Percentiles rank a stretch among this genome's conserved stretches.
Conservation (phyloP, 75 land plant genomes). For the Ceratopteris richardii region DNA sequence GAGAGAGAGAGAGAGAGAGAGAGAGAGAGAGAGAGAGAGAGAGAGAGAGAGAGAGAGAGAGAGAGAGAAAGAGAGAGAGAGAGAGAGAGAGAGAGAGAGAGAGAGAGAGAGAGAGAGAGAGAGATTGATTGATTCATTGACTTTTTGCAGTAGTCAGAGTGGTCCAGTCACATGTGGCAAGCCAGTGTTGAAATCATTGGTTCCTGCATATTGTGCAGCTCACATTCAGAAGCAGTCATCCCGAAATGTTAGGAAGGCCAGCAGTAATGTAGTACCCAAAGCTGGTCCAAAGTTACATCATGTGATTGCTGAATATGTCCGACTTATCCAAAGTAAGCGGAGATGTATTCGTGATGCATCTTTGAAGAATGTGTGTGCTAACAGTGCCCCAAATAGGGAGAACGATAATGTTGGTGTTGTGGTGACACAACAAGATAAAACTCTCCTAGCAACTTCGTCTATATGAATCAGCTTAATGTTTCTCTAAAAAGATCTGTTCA, state of each 20-base stretch:
- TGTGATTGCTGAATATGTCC: slow-evolving; percentile 63
- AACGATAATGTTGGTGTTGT: background rate
- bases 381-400: background rate
- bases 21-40: no score
- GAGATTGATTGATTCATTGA: no score
- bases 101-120: background rate
- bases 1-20: no score
- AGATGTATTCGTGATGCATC: slow-evolving; percentile 21
- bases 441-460: background rate
- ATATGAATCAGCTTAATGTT: no score
- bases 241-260: slow-evolving; percentile 57
- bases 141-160: slow-evolving; percentile 32
- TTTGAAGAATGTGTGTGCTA: slow-evolving; percentile 1
- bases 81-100: no score
- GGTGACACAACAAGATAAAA: background rate
- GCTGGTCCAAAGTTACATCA: slow-evolving; percentile 58
- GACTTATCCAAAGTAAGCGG: slow-evolving; percentile 58
- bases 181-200: slow-evolving; percentile 60
- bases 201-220: slow-evolving; percentile 47
- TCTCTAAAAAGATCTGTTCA: no score
- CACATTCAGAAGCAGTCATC: slow-evolving; percentile 54
- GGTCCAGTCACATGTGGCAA: slow-evolving; percentile 60
- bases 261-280: slow-evolving; percentile 37
- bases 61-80: no score
- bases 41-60: no score